Evolutionary conservation across 169 alveolate species (phyloP).

Genomic region (Cyclospora cayetanensis): DNA sequence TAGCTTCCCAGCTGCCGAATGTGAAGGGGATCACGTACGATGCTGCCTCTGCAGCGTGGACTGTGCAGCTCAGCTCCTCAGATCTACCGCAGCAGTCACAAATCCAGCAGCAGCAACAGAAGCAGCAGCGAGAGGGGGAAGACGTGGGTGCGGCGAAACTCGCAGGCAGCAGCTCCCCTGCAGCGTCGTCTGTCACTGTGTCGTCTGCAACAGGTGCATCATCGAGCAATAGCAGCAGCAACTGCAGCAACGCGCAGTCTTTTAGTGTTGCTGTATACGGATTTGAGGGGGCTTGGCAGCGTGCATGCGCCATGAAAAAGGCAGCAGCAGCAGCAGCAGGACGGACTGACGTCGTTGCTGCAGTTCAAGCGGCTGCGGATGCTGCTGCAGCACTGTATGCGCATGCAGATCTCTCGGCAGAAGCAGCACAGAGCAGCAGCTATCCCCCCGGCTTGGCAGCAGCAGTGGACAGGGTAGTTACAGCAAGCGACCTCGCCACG

Average conservation of each 20-base stretch:
- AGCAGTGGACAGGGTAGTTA: too few species aligned
- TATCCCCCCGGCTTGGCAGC: not conserved
- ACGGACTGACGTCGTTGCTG: not conserved
- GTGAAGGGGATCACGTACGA: not conserved
- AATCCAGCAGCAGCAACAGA: not conserved
- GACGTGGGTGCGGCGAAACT: not conserved
- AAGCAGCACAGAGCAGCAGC: slow-evolving; percentile 38
- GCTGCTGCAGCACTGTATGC: not conserved
- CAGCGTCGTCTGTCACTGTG: too few species aligned
- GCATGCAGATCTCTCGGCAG: not conserved
- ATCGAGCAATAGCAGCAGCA: slow-evolving; percentile 31
- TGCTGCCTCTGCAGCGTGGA: slow-evolving; percentile 33
- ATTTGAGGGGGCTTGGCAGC: slow-evolving; percentile 13
- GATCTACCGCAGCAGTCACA: slow-evolving; percentile 19
- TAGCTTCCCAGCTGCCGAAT: slow-evolving; percentile 16
- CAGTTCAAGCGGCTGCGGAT: not conserved
- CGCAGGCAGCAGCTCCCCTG: too few species aligned
- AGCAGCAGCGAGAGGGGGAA: slow-evolving; percentile 25
- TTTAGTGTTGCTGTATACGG: slow-evolving; percentile 13
- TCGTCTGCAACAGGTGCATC: slow-evolving; percentile 1
- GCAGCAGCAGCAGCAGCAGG: slow-evolving; percentile 59
- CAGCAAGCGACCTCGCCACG: too few species aligned
- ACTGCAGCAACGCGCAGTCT: not conserved
- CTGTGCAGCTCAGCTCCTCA: not conserved
- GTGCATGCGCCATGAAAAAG: not conserved